Conservation (phyloP, 116 monocot species). For the Posidonia oceanica region DNA sequence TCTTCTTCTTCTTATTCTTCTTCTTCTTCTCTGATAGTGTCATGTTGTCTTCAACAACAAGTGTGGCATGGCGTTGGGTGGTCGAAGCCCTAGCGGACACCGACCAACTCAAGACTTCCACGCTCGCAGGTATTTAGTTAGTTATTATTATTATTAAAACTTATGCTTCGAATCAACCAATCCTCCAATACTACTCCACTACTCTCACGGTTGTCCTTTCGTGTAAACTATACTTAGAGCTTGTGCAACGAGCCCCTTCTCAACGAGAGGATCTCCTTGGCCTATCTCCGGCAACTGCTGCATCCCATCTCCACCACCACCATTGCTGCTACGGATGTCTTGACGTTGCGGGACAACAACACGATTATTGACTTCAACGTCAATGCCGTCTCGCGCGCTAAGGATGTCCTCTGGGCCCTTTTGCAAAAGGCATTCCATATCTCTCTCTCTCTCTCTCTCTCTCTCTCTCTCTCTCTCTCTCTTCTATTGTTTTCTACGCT, state of each 20-base stretch:
- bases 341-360: too few relatives aligned
- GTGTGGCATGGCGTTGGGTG: slow-evolving; percentile 28
- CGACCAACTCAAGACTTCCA: slow-evolving; percentile 9
- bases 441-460: too few relatives aligned
- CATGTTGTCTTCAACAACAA: too few relatives aligned
- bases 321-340: neutral
- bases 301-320: too few relatives aligned
- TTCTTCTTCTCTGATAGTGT: too few relatives aligned
- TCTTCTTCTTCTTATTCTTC: too few relatives aligned
- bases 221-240: too few relatives aligned
- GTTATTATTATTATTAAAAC: too few relatives aligned
- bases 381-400: neutral
- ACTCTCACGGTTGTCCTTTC: neutral
- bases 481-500: too few relatives aligned
- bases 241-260: neutral
- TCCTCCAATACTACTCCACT: neutral
- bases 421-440: slow-evolving; percentile 2
- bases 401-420: neutral
- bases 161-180: too few relatives aligned
- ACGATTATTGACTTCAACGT: neutral
- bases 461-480: too few relatives aligned
- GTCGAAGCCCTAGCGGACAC: slow-evolving; percentile 19
- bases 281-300: neutral
- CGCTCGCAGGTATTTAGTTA: slow-evolving; percentile 10
- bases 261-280: slow-evolving; percentile 8